Evolutionary conservation across 208 protist genomes (phyloP).

Genomic region (Angomonas desouzai): DNA sequence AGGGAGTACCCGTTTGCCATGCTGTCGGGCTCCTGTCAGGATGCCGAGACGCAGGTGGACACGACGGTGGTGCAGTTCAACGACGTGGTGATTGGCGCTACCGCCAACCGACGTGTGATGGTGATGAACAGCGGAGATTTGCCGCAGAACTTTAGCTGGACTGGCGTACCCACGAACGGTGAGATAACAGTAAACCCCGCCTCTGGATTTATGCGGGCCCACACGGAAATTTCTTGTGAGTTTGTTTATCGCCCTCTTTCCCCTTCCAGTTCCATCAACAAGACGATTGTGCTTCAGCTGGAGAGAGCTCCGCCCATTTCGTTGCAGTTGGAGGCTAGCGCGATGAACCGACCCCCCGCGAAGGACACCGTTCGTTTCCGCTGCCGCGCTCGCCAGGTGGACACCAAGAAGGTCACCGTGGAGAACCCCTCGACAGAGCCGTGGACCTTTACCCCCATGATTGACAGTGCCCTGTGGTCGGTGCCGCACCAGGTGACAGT

Average conservation of each 20-base stretch:
- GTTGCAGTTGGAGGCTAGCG: slow-evolving; percentile 85
- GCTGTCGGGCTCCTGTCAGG: slow-evolving; percentile 89
- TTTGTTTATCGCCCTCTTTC: slow-evolving; percentile 84
- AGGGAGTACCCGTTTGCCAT: slow-evolving; percentile 76
- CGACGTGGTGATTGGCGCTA: slow-evolving; percentile 84
- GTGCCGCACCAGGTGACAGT: slow-evolving; percentile 62
- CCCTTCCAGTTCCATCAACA: slow-evolving; percentile 27
- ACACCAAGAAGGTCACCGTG: slow-evolving; percentile 62
- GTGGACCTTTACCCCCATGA: slow-evolving; percentile 84
- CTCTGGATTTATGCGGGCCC: slow-evolving; percentile 80
- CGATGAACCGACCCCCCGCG: slow-evolving; percentile 60
- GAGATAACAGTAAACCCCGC: slow-evolving; percentile 82
- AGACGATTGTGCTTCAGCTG: slow-evolving; percentile 60
- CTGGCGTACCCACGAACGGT: slow-evolving; percentile 21
- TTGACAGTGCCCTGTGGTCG: slow-evolving; percentile 85
- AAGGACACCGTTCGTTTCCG: slow-evolving; percentile 72
- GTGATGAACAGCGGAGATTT: slow-evolving; percentile 97
- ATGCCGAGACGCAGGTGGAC: slow-evolving; percentile 94
- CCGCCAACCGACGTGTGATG: slow-evolving; percentile 63
- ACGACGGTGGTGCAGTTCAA: slow-evolving; percentile 86
- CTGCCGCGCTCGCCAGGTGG: slow-evolving; percentile 73
- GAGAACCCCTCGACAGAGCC: slow-evolving; percentile 68
- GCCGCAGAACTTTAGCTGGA: slow-evolving; percentile 89
- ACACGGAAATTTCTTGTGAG: slow-evolving; percentile 88
- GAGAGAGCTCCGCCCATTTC: slow-evolving; percentile 70